Evolutionary conservation across 345 rosid genomes (phyloP), one percentile per base, ranked within the genome.

Genomic region (Lepidium sativum): DNA sequence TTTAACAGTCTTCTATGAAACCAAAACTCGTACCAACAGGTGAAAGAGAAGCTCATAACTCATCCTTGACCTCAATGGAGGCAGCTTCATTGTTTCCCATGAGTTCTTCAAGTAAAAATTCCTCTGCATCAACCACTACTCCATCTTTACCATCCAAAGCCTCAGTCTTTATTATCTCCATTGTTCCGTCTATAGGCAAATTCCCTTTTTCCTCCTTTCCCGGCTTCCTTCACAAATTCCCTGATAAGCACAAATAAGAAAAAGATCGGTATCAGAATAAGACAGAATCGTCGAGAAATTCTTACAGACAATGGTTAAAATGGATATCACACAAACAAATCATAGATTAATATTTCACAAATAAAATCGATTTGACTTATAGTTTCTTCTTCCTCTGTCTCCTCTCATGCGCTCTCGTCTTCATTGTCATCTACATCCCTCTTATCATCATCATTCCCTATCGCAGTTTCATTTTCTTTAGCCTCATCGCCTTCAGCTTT

Each of bases 61-160:
- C 87, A 39, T 81, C 89, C 62, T 84, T 85, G 49, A 62, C 75
- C 56, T 63, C 31, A 1, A 56, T 53, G 59, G 78, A 54, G 34
- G 62, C 4, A 38, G 53, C 47, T 57, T 68, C 56, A 45, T 64
- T 70, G 63, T 81, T 91, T 29, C 84, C 86, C 98, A 92, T 92
- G 40, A 92, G 84, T 63, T 92, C 98, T 55, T 87, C 97, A 6
- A 92, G 94, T 13, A 97, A 92, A 61, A 92, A 89, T 65, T 92
- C 97, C 37, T 87, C 94, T 78, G 86, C 98, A 73, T 92, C 96
- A 13, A 82, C 47, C 27, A 89, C 65, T 76, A 83, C 77, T 58
- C 97, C 98, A 4, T 92, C 98, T 70, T 87, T 86, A 11, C 96
- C 96, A 59, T 92, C 94, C 98, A 97, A 92, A 20, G 91, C 84